These are phyloP conservation scores for Ligustrum vulgare DNA, from an alignment of 257 asterid genomes.

Conservation along the genomic window DNA sequence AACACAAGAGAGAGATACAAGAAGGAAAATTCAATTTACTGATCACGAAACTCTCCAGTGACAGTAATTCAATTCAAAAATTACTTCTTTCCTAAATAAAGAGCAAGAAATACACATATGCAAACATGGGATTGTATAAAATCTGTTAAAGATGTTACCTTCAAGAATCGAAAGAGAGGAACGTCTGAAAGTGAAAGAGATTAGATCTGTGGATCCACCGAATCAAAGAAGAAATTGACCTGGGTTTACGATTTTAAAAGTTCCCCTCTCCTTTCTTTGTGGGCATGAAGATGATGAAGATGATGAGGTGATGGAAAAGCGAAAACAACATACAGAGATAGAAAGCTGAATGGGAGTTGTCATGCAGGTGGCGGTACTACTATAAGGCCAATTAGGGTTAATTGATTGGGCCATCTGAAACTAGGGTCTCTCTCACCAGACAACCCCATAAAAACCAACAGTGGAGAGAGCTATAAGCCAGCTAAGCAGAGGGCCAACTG, in stretches of 20 bases:
- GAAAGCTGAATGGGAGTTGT: slow-evolving; percentile 18
- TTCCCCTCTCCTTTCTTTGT: slow-evolving; percentile 19
- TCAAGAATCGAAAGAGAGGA: slow-evolving; percentile 18
- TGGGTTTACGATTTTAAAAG: slow-evolving; percentile 22
- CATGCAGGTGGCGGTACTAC: slow-evolving; percentile 17
- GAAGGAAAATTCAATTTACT: not conserved
- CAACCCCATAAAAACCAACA: slow-evolving; percentile 85
- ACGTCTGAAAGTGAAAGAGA: slow-evolving; percentile 41
- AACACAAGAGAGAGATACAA: not conserved
- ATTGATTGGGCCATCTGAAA: slow-evolving; percentile 56
- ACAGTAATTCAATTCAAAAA: slow-evolving; percentile 7
- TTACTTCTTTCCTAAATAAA: not conserved
- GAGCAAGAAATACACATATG: slow-evolving; percentile 1
- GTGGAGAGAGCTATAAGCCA: slow-evolving; percentile 72
- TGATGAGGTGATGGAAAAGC: slow-evolving; percentile 31
- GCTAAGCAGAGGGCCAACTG: slow-evolving; percentile 66
- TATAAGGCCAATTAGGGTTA: slow-evolving; percentile 17
- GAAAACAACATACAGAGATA: slow-evolving; percentile 21
- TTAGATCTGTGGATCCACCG: slow-evolving; percentile 70
- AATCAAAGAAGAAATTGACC: slow-evolving; percentile 34
- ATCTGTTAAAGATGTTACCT: slow-evolving; percentile 26
- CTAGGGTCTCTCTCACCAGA: slow-evolving; percentile 62
- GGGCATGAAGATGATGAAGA: slow-evolving; percentile 27
- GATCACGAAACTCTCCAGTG: not conserved
- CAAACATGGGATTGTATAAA: slow-evolving; percentile 4